Base-by-base conservation (phyloP, 140 eudicot genomes). In the Flaveria floridana region DNA sequence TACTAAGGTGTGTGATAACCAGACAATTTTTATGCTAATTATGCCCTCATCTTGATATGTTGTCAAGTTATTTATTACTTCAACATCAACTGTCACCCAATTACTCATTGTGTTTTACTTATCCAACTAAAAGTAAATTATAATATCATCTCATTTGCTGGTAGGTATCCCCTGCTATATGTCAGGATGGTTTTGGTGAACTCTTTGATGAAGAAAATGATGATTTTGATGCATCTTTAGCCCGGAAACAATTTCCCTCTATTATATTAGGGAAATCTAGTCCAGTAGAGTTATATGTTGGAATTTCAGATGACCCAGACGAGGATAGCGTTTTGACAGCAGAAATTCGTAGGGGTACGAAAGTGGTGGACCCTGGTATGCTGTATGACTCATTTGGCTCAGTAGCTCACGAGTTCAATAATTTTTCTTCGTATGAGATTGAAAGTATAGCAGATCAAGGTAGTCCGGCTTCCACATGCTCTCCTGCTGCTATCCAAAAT, bases 201-300 rank as follows among this genome's bases (percentile, higher is more conserved):
- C 48, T 82, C 23, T 61, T 86, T 79, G 88, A 76, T 76, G 80
- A 84, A 73, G 87, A 65, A 70, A 87, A 80, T 37, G 78, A 28
- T 69, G 86, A 72, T 58, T 92, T 85, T 81, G 91, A 87, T 81
- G 79, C 75, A 73, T 82, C 95, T 64, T 82, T 84, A 77, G 81
- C 74, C 57, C 79, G 89, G 75, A 88, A 90, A 81, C 81, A 61
- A 53, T 94, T 94, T 77, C 90, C 97, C 57, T 86, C 91, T 47
- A 90, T 94, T 83, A 84, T 72, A 13, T 63, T 90, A 52, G 96
- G 97, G 71, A 55, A 56, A 75, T 94, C 95, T 72, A 87, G 78
- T 16, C 78, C 79, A 13, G 85, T 94, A 56, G 87, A 88, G 47
- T 81, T 94, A 77, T 94, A 88, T 81, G 91, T 88, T 82, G 97